These are phyloP conservation scores for Cyclotella baltica DNA, from an alignment of 108 stramenopile species.

Conservation along the genomic window DNA sequence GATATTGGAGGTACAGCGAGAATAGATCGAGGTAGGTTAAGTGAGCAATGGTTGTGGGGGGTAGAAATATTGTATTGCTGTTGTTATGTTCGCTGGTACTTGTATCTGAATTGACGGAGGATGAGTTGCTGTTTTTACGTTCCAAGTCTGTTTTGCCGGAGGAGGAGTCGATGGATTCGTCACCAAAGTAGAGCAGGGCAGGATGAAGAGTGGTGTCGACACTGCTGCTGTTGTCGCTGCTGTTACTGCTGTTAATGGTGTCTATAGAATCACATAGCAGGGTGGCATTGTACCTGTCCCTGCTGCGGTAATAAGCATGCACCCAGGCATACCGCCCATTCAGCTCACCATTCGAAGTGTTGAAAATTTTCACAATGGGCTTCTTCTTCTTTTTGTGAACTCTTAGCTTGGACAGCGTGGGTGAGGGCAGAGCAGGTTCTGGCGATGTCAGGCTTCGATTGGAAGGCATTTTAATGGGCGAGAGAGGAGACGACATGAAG, in stretches of 20 bases:
- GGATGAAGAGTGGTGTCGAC: not conserved
- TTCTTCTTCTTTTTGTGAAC: not conserved
- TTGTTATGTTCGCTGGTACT: not conserved
- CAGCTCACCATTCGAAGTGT: not conserved
- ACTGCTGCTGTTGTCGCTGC: too few species aligned
- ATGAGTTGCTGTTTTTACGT: too few species aligned
- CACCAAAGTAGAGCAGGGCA: slow-evolving; percentile 8
- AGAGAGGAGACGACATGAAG: not conserved
- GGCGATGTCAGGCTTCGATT: too few species aligned
- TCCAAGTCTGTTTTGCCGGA: not conserved
- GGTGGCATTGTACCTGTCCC: slow-evolving; percentile 10
- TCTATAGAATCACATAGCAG: not conserved
- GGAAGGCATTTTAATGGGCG: not conserved
- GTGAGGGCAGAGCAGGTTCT: too few species aligned
- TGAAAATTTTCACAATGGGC: slow-evolving; percentile 6
- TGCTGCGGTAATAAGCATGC: not conserved
- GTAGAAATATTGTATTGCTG: not conserved
- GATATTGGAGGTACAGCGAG: not conserved
- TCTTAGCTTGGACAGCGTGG: not conserved
- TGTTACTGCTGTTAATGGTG: not conserved
- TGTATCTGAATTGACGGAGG: too few species aligned
- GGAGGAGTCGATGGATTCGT: too few species aligned
- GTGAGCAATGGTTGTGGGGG: not conserved
- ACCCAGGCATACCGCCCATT: slow-evolving; percentile 14
- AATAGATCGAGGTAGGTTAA: not conserved